Evolutionary conservation across 352 stramenopile species (phyloP), one percentile per base, ranked within the genome.

Genomic region (Pythium oligandrum): DNA sequence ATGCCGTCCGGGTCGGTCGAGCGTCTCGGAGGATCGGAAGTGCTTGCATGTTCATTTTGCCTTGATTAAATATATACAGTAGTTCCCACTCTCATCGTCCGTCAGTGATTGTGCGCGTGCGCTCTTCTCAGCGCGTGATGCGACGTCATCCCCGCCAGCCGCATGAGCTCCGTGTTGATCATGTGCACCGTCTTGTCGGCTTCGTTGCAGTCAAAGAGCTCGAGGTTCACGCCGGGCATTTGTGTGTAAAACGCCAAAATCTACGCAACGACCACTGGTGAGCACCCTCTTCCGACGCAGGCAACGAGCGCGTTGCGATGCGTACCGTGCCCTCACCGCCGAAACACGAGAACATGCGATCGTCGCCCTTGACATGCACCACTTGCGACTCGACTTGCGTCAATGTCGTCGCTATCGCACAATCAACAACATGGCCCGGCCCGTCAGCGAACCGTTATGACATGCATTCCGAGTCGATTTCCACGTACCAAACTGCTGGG

Each of bases 191-290:
- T 70, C 58, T 83, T 85, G 66, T 94, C 83, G 12, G 75, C 81
- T 53, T 90, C 75, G 34, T 66, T 81, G 61, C 82, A 94, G 58
- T 94, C 83, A 38, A 91, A 90, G 11, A 83, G 62, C 57, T 90
- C 83, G 36, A 94, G 53, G 43, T 89, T 79, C 12, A 88, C 55
- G 6, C 69, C 73, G 4, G 81, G 67, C 78, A 94, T 90, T 51
- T 90, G 75, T 53, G 68, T 89, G 58, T 91, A 94, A 63, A 94
- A 94, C 8, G 83, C 83, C n/a, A 94, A 48, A 55, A 92, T 89
- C 83, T 93, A 34, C 8, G 30, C 39, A 4, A n/a, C 35, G 7
- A 59, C 38, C 38, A 8, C 38, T 12, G 38, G 44, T 12, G 38
- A 26, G 17, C 17, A 26, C 17, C 17, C 17, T 26, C 17, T 26